Evolutionary conservation across 1,284 basidiomycete genomes (phyloP).

Genomic region (Boletus sp.): DNA sequence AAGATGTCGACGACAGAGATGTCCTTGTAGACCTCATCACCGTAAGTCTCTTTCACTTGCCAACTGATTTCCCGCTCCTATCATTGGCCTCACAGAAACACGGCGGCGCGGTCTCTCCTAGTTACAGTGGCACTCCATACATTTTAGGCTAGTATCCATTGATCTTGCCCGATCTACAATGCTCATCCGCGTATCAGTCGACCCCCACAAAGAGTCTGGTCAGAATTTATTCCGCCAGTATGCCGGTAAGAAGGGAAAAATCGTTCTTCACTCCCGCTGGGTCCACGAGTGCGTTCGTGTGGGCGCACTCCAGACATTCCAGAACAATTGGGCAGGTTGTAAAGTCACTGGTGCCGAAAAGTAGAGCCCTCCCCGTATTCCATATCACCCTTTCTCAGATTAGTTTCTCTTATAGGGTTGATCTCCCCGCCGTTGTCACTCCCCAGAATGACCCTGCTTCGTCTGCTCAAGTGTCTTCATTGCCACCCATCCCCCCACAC

Average conservation of each 20-base stretch:
- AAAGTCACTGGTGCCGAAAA: constrained; percentile 72
- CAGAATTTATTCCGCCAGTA: constrained; percentile 76
- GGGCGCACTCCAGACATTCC: constrained; percentile 64
- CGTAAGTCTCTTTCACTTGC: constrained; percentile 37
- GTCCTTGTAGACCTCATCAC: constrained; percentile 56
- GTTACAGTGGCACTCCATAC: constrained; percentile 71
- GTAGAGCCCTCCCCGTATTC: constrained; percentile 37
- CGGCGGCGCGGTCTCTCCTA: constrained; percentile 65
- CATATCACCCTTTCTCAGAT: constrained; percentile 9
- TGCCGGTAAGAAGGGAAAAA: constrained; percentile 69
- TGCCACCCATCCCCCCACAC: constrained; percentile 33
- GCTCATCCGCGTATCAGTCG: constrained; percentile 28
- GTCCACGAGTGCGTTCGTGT: constrained; percentile 67
- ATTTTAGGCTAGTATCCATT: constrained; percentile 59
- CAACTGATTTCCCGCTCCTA: constrained; percentile 3
- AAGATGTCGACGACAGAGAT: constrained; percentile 69
- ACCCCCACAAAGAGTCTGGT: constrained; percentile 72
- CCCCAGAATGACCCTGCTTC: constrained; percentile 32
- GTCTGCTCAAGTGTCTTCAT: constrained; percentile 22
- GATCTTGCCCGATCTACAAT: constrained; percentile 12
- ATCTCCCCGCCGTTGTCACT: constrained; percentile 33
- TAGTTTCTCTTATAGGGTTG: constrained; percentile 22
- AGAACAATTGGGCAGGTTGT: constrained; percentile 70
- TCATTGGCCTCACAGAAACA: constrained; percentile 49
- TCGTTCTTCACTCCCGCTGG: constrained; percentile 69